Evolutionary conservation across 176 grass and related monocot genomes (phyloP), one percentile per base, ranked within the genome.

Genomic region (Thinopyrum elongatum): DNA sequence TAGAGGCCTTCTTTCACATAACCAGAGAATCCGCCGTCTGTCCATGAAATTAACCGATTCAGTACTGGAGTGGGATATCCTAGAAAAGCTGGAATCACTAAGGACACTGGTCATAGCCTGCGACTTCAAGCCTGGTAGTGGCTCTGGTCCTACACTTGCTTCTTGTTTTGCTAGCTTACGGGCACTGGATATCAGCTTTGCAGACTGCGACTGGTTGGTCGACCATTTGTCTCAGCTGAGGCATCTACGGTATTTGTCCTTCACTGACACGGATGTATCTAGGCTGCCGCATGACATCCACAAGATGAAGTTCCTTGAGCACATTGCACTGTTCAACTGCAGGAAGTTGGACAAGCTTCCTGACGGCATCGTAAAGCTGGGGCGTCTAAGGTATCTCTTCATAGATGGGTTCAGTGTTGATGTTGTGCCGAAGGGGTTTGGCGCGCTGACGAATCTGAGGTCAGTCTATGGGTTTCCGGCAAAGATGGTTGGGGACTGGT

Each of bases 181-280:
- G 19, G 60, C 74, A 27, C 30, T 87, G 34, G 68, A 76, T 36
- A 27, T 82, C 19, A 13, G 33, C 66, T 22, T 15, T 49, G 51
- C 70, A 15, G 3, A 76, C 2, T 61, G 55, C 13, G 59, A 35
- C 7, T 8, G 25, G 14, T 67, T 87, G 33, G 59, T 80, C 35
- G 59, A 39, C 30, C 69, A 21, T 74, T 21, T 87, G 17, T 80
- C 39, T 67, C 42, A 68, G 16, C 71, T 87, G 31, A 67, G 75
- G 58, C 79, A 87, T 44, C 17, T 87, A 35, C 75, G 86, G 25
- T 80, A 76, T 21, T 49, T 87, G 12, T 39, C 51, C 16, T 22
- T 87, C 36, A 57, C 53, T 15, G 2, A 3, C 0, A 68, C 86
- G 3, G 63, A 74, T 35, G 65, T 82, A 42, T 75, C 59, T 76